Base-by-base conservation (phyloP, 2,329 filamentous ascomycete species). In the Neopestalotiopsis clavispora region DNA sequence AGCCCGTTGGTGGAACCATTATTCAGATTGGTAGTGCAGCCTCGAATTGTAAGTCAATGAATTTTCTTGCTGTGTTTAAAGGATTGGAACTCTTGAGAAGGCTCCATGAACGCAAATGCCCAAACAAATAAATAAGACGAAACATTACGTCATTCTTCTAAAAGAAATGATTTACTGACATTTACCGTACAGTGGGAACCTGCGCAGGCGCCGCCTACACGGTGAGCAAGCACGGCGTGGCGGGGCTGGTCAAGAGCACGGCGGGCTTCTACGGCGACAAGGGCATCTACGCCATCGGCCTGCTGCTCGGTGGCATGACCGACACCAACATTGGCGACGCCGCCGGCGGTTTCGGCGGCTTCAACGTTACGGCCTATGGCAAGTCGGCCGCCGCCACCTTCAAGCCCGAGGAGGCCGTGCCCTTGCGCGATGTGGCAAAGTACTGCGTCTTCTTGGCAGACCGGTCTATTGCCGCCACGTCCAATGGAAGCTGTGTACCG, bases 221-320 rank as follows among this genome's bases (percentile, higher is more conserved):
- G 0, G 81, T 82, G 0, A 83, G 80, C 76, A 88, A 89, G 77
- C 86, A 88, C 72, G 87, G 83, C 10, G 74, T 89, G 14, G 73
- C 87, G 3, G 87, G 84, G 1, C 76, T 89, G 68, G 87, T 86
- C 14, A 86, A 85, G 76, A 90, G 86, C 77, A 90, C 86, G 14
- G 87, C 87, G 2, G 81, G 83, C 0, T 86, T 82, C 73, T 90
- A 90, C 73, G 83, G 83, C 1, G 78, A 79, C 38, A 84, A 85
- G 76, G 86, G 86, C 30, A 86, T 90, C 69, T 82, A 84, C 64
- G 83, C 81, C 71, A 82, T 88, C 42, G 83, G 83, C 1, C 76
- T 89, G 69, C 77, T 87, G 71, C 79, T 87, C 57, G 87, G 85
- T 10, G 83, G 79, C n/a, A 88, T 89, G 84, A 69, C 80, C 20